phyloP scores from a whole-genome alignment of 805 yeast species.

The Komagataella mondaviorum region DNA sequence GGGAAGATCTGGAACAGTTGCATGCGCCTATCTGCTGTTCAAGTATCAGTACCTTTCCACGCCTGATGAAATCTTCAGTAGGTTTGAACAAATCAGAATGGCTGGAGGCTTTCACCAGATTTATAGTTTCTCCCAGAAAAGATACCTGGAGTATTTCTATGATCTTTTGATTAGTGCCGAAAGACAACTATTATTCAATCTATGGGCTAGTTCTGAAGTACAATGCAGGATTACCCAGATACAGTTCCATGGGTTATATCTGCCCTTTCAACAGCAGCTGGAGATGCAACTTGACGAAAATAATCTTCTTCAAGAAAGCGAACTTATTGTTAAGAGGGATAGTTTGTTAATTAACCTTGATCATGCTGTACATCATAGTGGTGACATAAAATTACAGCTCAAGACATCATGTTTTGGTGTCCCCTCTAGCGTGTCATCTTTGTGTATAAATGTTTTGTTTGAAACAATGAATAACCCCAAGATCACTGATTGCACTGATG shows the following conservation, averaged over 20 bases:
- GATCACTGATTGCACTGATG: not conserved
- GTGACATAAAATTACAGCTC: not conserved
- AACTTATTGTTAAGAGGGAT: not conserved
- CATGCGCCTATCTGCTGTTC: slow-evolving; percentile 58
- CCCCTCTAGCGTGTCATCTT: not conserved
- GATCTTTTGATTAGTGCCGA: not conserved
- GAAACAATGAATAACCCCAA: not conserved
- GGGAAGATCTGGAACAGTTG: slow-evolving; percentile 77
- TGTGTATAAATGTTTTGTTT: not conserved
- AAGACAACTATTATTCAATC: not conserved
- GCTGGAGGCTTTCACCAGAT: not conserved
- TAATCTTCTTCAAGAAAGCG: not conserved
- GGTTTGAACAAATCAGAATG: not conserved
- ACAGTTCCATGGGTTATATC: not conserved
- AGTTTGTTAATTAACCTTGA: not conserved
- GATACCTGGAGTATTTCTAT: slow-evolving; percentile 47
- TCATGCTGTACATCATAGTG: not conserved
- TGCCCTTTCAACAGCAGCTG: not conserved
- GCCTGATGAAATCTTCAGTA: not conserved
- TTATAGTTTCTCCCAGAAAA: slow-evolving; percentile 40
- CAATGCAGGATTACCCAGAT: not conserved
- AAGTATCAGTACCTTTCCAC: slow-evolving; percentile 7
- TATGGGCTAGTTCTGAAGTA: not conserved
- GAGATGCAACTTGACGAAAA: not conserved
- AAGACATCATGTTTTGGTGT: not conserved